Percentiles rank a stretch among this genome's conserved stretches.
Evolutionary conservation across 306 rosid species (phyloP).

Genomic region (Morella rubra): DNA sequence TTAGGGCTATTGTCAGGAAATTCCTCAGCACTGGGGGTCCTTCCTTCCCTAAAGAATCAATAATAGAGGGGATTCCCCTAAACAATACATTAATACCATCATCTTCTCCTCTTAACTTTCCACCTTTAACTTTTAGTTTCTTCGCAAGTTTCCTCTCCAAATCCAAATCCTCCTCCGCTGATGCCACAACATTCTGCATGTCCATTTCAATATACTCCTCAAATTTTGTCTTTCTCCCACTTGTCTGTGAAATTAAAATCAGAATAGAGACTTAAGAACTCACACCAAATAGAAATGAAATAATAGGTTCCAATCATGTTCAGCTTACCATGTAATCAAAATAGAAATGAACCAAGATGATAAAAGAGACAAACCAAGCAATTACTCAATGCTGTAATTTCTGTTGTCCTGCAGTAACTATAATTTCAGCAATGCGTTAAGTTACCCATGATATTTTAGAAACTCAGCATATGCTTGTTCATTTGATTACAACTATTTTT

Average conservation of each 20-base stretch:
- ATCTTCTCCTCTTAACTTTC: constrained; percentile 69
- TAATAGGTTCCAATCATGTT: too few species aligned
- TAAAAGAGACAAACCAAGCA: too few species aligned
- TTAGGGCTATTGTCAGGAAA: constrained; percentile 31
- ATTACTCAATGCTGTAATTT: too few species aligned
- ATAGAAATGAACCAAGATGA: too few species aligned
- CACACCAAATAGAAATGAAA: too few species aligned
- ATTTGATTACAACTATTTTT: too few species aligned
- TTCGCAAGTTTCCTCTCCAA: constrained; percentile 81
- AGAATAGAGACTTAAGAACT: not conserved
- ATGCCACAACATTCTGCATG: constrained; percentile 19
- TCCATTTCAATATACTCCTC: constrained; percentile 42
- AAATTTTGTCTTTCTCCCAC: constrained; percentile 36
- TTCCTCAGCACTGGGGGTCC: constrained; percentile 23
- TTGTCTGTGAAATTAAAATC: not conserved
- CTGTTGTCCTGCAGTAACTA: too few species aligned
- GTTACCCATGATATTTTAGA: too few species aligned
- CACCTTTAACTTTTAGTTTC: constrained; percentile 79
- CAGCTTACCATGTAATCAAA: too few species aligned
- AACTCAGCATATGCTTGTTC: too few species aligned
- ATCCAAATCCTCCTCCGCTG: constrained; percentile 62
- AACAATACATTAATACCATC: constrained; percentile 64
- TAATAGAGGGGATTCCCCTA: constrained; percentile 43
- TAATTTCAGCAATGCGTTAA: too few species aligned
- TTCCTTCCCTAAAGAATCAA: constrained; percentile 43